A percentile compares a stretch with the other conserved stretches of the same genome.
Conservation (phyloP, 129 eudicot genomes). For the Gnaphalium uliginosum region DNA sequence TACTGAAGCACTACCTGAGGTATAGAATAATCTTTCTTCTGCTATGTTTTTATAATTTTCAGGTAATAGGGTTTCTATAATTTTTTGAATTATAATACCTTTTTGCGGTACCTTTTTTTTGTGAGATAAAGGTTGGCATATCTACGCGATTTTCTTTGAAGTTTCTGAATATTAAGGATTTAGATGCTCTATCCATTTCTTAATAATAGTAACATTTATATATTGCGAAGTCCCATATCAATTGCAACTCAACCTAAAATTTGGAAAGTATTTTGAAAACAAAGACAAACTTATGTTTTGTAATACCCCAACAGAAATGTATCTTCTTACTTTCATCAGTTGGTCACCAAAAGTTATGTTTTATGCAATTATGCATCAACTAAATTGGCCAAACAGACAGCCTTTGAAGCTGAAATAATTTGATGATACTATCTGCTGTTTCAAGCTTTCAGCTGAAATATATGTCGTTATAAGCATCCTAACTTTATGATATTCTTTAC, state of each 20-base stretch:
- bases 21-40: constrained; percentile 23
- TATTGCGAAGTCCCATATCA: neutral
- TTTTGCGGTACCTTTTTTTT: neutral
- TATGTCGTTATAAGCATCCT: neutral
- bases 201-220: neutral
- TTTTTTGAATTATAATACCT: neutral
- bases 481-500: neutral
- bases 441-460: constrained; percentile 10
- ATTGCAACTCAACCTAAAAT: neutral
- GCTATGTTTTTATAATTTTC: neutral
- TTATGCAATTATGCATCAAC: neutral
- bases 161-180: too few relatives aligned
- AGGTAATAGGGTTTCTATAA: neutral
- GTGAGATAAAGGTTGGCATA: neutral
- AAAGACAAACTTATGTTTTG: neutral
- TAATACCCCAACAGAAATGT: constrained; percentile 12
- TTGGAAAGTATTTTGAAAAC: neutral
- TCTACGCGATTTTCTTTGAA: neutral
- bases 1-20: constrained; percentile 78
- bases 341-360: neutral
- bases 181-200: constrained; percentile 1
- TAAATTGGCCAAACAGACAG: neutral
- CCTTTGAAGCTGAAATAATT: neutral
- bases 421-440: neutral
- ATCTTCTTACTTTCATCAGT: neutral